A percentile compares a stretch with the other conserved stretches of the same genome.
These are phyloP conservation scores for Viola pubescens DNA, from an alignment of 441 rosid species.

Conservation along the genomic window DNA sequence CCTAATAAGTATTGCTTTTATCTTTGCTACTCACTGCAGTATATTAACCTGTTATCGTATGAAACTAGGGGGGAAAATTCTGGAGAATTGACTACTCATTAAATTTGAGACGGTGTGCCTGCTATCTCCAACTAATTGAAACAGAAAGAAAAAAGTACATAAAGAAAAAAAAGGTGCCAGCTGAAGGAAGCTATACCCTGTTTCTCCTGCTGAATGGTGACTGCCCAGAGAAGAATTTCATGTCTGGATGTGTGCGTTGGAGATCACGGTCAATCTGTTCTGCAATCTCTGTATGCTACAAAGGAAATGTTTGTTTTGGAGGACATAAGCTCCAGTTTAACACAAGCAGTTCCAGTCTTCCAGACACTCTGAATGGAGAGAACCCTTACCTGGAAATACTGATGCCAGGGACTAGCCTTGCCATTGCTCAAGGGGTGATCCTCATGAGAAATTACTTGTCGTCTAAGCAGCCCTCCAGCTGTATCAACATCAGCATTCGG, in stretches of 20 bases:
- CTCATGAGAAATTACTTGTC: slow-evolving; percentile 52
- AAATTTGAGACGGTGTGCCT: too few species aligned
- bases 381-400: slow-evolving; percentile 47
- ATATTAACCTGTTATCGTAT: background rate
- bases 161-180: background rate
- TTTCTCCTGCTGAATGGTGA: slow-evolving; percentile 43
- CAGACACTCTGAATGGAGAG: slow-evolving; percentile 1
- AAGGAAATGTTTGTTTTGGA: slow-evolving; percentile 15
- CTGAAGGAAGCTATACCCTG: slow-evolving; percentile 29
- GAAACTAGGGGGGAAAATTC: background rate
- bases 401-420: slow-evolving; percentile 57
- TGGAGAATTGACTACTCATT: too few species aligned
- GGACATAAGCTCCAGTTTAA: slow-evolving; percentile 11
- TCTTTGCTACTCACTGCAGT: too few species aligned
- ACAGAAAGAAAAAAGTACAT: background rate
- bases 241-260: slow-evolving; percentile 57
- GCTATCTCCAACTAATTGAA: too few species aligned
- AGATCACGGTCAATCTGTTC: slow-evolving; percentile 69
- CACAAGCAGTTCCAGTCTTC: slow-evolving; percentile 8
- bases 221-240: slow-evolving; percentile 65
- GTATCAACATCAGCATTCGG: slow-evolving; percentile 23
- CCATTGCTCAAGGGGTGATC: slow-evolving; percentile 72
- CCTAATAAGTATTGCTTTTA: too few species aligned
- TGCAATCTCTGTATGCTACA: slow-evolving; percentile 54
- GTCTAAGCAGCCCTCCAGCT: slow-evolving; percentile 42